Base-by-base conservation (phyloP, 2,329 filamentous ascomycete genomes). In the Cordyceps cicadae region DNA sequence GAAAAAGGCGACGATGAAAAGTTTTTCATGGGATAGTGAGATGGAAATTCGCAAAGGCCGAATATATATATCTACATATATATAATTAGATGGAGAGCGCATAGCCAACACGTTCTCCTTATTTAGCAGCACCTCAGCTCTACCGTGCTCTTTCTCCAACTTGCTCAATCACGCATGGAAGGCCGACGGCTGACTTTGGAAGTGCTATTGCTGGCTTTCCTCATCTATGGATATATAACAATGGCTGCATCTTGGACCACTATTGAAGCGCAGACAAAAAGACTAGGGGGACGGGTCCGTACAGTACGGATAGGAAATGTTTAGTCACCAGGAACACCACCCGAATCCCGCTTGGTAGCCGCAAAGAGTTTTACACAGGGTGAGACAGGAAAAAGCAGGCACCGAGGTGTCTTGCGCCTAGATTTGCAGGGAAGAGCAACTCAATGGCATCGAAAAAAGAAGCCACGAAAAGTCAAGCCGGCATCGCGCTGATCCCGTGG, bases 401-500 rank as follows among this genome's bases (percentile, higher is more conserved):
- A 37, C 3, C 34, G 12, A 37, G 34, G 12, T 37, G 9, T 14
- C 34, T 37, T 37, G 34, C 8, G 12, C 34, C 34, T 2, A 37
- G 12, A 37, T 11, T 37, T 37, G 34, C 34, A 11, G 34, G 14
- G 34, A 11, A 37, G 7, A 37, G 12, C 34, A 37, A 37, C 11
- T 37, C 12, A 24, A 32, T 26, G 12, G 49, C 29, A 59, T 17
- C 29, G 54, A 34, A 12, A 29, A 3, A 26, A 21, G 17, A 46
- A 19, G n/a, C 26, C 14, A 62, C 59, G 61, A 50, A 45, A 21
- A 59, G 55, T 12, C 41, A 9, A 48, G 52, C 52, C 39, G 69
- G 68, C 53, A 64, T 77, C 15, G 52, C 69, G 59, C 70, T 80
- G 45, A 67, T 80, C 21, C 77, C 77, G 9, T 81, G 75, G 74